Evolutionary conservation across 2,329 filamentous ascomycete genomes (phyloP), one percentile per base, ranked within the genome.

Genomic region (Fusarium oxysporum): DNA sequence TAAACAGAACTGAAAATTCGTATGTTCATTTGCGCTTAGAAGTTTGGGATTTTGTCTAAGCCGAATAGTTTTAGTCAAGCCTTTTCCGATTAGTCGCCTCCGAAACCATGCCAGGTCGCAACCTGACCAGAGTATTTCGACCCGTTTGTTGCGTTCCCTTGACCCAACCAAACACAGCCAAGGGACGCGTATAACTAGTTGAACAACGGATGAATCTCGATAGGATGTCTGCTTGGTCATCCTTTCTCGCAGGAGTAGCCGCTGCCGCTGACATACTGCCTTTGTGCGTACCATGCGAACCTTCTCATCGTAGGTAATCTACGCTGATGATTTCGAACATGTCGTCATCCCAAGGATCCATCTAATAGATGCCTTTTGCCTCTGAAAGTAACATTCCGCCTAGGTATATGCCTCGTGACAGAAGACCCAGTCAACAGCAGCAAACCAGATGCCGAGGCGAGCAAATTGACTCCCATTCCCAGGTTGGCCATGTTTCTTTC

Each of bases 231-330:
- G 17, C 47, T 43, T 67, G 40, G 25, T 13, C 25, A 10, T 43
- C 50, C n/a, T 21, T 43, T 30, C 33, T 40, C 25, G 23, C 33
- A 40, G 35, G 19, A 54, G 23, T 28, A 17, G 19, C 14, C 25
- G 33, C 25, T 17, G 19, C 50, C 33, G 14, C 50, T 30, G 35
- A 41, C 32, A n/a, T 32, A 17, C 57, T 59, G 66, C 51, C 58
- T 70, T 40, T 41, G 54, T 47, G 55, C 66, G 58, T 35, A 69
- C 66, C 50, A 51, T 17, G 65, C 66, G 40, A 21, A 53, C 38
- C 17, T 37, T 41, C 32, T 19, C 33, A 45, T 64, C 17, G 21
- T 23, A 35, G 30, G 38, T 32, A 62, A 30, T 17, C 35, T 45
- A 32, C 21, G 17, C 21, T 35, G 35, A 40, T 30, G 43, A 65